Base-by-base conservation (phyloP, 1,284 basidiomycete species). In the Cystobasidium sp. region DNA sequence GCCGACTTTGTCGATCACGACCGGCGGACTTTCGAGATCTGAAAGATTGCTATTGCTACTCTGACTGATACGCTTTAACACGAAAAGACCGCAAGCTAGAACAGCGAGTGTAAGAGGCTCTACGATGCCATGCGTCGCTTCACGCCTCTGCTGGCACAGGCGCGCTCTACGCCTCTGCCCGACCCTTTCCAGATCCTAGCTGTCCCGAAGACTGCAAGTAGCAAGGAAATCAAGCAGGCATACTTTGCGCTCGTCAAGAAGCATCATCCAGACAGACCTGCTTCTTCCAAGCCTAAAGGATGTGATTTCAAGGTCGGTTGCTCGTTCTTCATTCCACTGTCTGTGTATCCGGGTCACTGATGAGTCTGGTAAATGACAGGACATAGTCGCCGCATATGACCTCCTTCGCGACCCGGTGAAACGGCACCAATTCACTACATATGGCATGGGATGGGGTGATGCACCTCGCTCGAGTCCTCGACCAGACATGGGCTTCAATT, bases 331-430 rank as follows among this genome's bases (percentile, higher is more conserved):
- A 44, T 62, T n/a, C n/a, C n/a, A n/a, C n/a, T n/a, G n/a, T n/a
- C n/a, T n/a, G n/a, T n/a, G n/a, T n/a, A n/a, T n/a, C n/a, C n/a
- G n/a, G n/a, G n/a, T n/a, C n/a, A 31, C 31, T 31, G 31, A 31
- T 31, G 24, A 8, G 24, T 4, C 63, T 4, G 16, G 55, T 53
- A 63, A 75, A 51, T 76, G 75, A 61, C 75, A 77, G 67, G 71
- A 76, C 51, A 78, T 79, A 56, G 74, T 76, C 7, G 69, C 75
- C 0, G 79, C 79, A n/a, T 77, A 79, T 67, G 79, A 78, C 47
- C 59, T 79, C 12, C 75, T 79, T 12, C 68, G 75, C 12, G 75
- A 78, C 31, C 76, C 77, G 12, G 58, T 70, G 8, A 74, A 75
- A 7, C 68, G 78, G 3, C 68, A 71, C 2, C 43, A 59, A 20